Evolutionary conservation across 192 early-diverging fungal species (phyloP), one percentile per base, ranked within the genome.

Genomic region (Mortierella antarctica): DNA sequence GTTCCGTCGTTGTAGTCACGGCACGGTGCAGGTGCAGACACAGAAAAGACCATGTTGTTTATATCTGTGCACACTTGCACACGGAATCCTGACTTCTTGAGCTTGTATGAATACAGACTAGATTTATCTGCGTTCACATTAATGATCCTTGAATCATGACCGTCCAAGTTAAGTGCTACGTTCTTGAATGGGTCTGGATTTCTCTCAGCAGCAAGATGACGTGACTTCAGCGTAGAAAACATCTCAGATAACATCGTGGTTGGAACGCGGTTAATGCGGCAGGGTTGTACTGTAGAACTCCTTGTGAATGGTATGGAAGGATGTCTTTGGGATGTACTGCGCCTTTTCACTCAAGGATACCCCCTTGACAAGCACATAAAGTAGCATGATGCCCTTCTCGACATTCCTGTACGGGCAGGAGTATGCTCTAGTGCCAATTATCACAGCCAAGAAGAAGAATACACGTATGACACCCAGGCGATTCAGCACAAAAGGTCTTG

Each of bases 61-160:
- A 67, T 67, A 44, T 67, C 65, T 67, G 65, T 56, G 42, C 65
- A 67, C 65, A 67, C 65, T 57, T 67, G 54, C 41, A 67, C 54
- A 67, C 65, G 65, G 54, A 57, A 57, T 17, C 65, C 54, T 6
- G 65, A 56, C 54, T 67, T 67, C 54, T 67, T 67, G 17, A 67
- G 65, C 54, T 57, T 67, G 49, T 57, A 57, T 56, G 65, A 67
- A 18, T 65, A 54, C 39, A 65, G 31, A 54, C 63, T 65, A 42
- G 63, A 13, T 23, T 65, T 65, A 52, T 65, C 63, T 15, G 63
- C 63, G 63, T 53, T 53, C 7, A 65, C 51, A 54, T 65, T 48
- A 31, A 21, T 65, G 40, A 65, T 23, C 51, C 63, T 65, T 52
- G 63, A 53, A 52, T 65, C 61, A 49, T 62, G 61, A 17, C 61